Evolutionary conservation across 1,139 yeast species (phyloP), one percentile per base, ranked within the genome.

Genomic region (Hyphopichia buzzinii): DNA sequence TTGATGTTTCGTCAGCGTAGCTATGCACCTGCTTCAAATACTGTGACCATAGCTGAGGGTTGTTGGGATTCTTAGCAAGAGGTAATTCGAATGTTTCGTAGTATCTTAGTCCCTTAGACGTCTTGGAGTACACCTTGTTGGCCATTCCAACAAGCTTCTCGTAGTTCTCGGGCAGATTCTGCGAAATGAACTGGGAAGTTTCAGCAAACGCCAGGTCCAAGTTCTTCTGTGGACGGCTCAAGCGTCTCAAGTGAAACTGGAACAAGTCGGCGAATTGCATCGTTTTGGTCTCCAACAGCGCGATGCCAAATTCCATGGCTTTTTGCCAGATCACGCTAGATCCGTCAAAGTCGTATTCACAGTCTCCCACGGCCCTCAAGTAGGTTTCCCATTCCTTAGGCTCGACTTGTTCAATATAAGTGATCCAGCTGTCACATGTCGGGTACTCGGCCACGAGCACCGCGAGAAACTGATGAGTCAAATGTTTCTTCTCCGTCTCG

Each of bases 281-380:
- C 74, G 81, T 0, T 81, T 81, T 29, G 53, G 48, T 8, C 55
- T 42, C 4, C 78, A 53, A 22, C 78, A 50, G 28, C 60, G 51
- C 23, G 58, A 40, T 39, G 66, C 66, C 17, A 65, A 39, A 4
- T 50, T 41, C 37, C 4, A 64, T 31, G 4, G 57, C 44, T 6
- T 50, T 41, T 11, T 53, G 43, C 75, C 79, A 75, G 2, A 74
- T 48, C 14, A 39, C 33, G 29, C 60, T 51, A 32, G 73, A 59
- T 15, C 58, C 49, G n/a, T 49, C 50, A 34, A 59, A 67, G 38
- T 72, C 74, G 39, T 62, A 49, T 5, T 53, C 57, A 2, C 64
- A 60, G 7, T 55, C 58, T 1, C 49, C 42, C 31, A 67, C 47
- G 8, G 67, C 63, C 8, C 27, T 8, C 28, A 33, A 8, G 21